phyloP scores from a whole-genome alignment of 169 alveolate genomes.

The Plasmodium adleri region DNA sequence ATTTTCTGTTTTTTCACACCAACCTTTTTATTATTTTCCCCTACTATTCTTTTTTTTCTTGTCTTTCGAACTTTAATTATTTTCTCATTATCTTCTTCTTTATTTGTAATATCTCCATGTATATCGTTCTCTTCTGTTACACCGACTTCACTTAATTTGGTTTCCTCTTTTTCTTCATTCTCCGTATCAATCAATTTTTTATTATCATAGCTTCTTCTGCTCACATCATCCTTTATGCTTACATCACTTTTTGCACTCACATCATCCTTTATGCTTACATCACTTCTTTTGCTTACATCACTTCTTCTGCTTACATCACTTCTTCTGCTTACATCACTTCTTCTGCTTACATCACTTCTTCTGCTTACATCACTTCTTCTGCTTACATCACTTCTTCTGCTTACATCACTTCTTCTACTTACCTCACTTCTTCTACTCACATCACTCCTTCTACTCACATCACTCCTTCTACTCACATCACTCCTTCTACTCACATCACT shows the following conservation, averaged over 20 bases:
- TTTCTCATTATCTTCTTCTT: neutral
- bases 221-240: neutral
- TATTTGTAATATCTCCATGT: neutral
- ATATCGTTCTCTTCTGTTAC: no score
- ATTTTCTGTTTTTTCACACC: constrained; percentile 2
- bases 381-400: neutral
- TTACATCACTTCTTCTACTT: neutral
- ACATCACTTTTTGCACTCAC: neutral
- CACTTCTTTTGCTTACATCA: neutral
- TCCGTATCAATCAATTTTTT: neutral
- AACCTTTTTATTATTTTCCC: constrained; percentile 1
- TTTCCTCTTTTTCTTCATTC: neutral
- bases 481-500: neutral
- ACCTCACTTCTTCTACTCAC: neutral
- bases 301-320: no score
- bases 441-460: neutral
- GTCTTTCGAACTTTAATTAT: neutral
- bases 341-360: neutral
- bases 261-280: neutral
- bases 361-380: neutral
- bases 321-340: neutral
- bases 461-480: neutral
- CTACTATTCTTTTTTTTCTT: neutral
- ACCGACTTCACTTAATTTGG: no score
- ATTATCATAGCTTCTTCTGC: neutral